phyloP scores from a whole-genome alignment of 192 early-diverging fungal species.

The Linnemannia exigua region DNA sequence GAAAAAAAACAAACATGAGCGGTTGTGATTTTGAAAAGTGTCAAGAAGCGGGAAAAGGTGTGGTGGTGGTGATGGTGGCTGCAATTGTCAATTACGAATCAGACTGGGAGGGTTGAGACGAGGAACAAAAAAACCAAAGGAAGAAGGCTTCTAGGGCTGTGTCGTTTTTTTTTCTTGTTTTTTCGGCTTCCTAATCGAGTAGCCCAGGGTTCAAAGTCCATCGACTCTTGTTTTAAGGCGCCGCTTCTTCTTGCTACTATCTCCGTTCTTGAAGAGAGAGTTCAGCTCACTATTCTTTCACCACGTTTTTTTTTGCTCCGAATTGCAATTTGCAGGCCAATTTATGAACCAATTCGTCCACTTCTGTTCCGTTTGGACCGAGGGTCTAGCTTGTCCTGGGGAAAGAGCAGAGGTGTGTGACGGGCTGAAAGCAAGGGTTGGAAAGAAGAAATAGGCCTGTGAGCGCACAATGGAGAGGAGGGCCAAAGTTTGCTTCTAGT shows the following conservation, averaged over 20 bases:
- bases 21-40: not conserved
- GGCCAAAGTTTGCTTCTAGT: not conserved
- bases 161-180: not conserved
- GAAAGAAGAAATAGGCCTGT: not conserved
- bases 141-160: not conserved
- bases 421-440: not conserved
- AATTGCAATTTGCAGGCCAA: slow-evolving; percentile 4
- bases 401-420: not conserved
- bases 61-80: not conserved
- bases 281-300: not conserved
- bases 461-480: not conserved
- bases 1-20: no score
- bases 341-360: not conserved
- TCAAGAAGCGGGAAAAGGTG: not conserved
- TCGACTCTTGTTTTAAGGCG: not conserved
- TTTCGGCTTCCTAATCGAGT: not conserved
- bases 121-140: not conserved
- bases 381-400: not conserved
- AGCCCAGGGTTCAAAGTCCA: not conserved
- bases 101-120: not conserved
- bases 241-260: slow-evolving; percentile 1
- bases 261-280: not conserved
- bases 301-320: slow-evolving; percentile 5
- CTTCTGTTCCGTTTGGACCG: not conserved
- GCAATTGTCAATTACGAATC: not conserved